These are phyloP conservation scores for Penicillium sp. DNA, from an alignment of 2,329 filamentous ascomycete genomes.

Conservation along the genomic window DNA sequence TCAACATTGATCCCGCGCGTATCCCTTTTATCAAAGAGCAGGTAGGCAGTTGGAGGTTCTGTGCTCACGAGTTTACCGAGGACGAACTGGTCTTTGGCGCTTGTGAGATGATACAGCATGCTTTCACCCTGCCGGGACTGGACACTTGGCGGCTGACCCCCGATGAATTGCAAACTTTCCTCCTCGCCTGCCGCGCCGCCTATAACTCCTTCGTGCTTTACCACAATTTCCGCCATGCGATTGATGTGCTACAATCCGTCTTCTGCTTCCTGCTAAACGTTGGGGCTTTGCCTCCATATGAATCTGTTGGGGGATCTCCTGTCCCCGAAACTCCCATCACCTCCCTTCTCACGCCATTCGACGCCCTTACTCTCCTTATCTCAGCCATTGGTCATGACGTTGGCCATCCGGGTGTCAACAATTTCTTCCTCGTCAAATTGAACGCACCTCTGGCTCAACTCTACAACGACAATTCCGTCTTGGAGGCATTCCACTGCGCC, in stretches of 20 bases:
- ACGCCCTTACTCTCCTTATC: conserved; percentile 83
- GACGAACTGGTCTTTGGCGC: conserved; percentile 86
- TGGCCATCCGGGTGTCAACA: conserved; percentile 96
- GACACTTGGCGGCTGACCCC: conserved; percentile 75
- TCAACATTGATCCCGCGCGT: conserved; percentile 67
- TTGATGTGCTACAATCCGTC: conserved; percentile 90
- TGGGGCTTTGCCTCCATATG: conserved; percentile 71
- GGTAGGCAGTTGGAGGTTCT: conserved; percentile 81
- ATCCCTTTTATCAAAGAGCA: conserved; percentile 65
- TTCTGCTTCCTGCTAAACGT: conserved; percentile 86
- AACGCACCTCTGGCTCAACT: conserved; percentile 91
- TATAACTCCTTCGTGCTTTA: conserved; percentile 97
- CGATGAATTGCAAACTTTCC: conserved; percentile 81
- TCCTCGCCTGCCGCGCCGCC: conserved; percentile 85
- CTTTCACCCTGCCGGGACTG: conserved; percentile 76
- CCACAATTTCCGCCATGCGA: conserved; percentile 96
- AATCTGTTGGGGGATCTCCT: conserved; percentile 36
- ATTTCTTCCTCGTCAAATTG: conserved; percentile 87
- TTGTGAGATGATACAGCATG: conserved; percentile 87
- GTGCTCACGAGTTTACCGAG: conserved; percentile 82
- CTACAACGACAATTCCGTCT: conserved; percentile 94
- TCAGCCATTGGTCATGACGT: conserved; percentile 98
- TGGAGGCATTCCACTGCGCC: conserved; percentile 96
- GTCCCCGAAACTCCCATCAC: conserved; percentile 64
- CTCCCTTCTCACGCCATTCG: conserved; percentile 75